These are phyloP conservation scores for Solanum appendiculatum DNA, from an alignment of 257 asterid species.

Conservation along the genomic window DNA sequence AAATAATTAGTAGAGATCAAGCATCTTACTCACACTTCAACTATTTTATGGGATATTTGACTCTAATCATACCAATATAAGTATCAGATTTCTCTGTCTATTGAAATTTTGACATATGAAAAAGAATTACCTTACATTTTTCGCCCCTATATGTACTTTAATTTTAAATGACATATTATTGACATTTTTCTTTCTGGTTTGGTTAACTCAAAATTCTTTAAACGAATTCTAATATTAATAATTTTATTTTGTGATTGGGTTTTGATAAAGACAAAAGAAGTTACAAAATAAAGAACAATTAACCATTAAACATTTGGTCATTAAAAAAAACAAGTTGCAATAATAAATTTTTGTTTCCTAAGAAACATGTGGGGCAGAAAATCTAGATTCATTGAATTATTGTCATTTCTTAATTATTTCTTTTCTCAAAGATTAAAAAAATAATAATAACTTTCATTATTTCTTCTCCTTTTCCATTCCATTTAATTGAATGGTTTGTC, in stretches of 20 bases:
- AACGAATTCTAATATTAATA: not conserved
- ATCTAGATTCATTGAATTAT: not conserved
- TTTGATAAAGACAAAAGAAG: not conserved
- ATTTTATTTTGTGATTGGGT: not conserved
- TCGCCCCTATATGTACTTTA: no score
- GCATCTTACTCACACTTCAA: fast-evolving
- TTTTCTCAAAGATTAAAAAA: not conserved
- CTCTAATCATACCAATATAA: not conserved
- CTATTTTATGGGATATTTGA: not conserved
- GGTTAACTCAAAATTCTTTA: not conserved
- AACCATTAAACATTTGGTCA: not conserved
- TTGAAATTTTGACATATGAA: not conserved
- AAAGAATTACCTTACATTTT: not conserved
- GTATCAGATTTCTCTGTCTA: not conserved
- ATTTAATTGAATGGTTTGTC: not conserved
- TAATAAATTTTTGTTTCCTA: not conserved
- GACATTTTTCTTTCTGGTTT: not conserved
- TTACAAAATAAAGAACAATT: not conserved
- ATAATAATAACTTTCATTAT: not conserved
- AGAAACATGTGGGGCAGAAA: not conserved
- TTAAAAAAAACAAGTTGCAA: not conserved
- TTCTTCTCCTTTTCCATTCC: not conserved
- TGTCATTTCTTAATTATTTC: not conserved
- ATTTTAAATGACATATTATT: not conserved
- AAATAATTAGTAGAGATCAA: not conserved